Evolutionary conservation across 2,329 filamentous ascomycete species (phyloP).

Genomic region (Colletotrichum sojae): DNA sequence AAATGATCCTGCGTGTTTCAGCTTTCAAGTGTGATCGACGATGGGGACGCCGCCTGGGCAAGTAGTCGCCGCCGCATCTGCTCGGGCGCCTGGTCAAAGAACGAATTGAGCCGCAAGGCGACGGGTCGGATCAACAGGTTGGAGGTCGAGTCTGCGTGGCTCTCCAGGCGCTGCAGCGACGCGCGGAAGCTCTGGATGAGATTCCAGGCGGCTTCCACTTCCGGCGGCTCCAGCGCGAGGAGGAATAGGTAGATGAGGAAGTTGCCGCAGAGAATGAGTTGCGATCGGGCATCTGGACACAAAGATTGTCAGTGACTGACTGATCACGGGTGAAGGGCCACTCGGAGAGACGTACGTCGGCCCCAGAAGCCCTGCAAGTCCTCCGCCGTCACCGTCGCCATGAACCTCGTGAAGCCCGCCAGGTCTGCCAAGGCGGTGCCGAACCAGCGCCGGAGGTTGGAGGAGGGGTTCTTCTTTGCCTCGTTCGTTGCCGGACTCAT

Average conservation of each 20-base stretch:
- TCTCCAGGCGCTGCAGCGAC: slow-evolving; percentile 52
- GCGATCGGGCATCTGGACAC: slow-evolving; percentile 53
- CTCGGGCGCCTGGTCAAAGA: slow-evolving; percentile 53
- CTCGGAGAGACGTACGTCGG: slow-evolving; percentile 52
- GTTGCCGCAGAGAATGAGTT: slow-evolving; percentile 62
- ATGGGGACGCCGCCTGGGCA: background rate
- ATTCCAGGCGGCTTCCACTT: slow-evolving; percentile 54
- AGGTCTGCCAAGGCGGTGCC: slow-evolving; percentile 52
- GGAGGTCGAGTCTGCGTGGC: slow-evolving; percentile 49
- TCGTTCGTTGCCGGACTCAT: slow-evolving; percentile 61
- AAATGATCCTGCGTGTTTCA: no score
- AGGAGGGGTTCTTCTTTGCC: slow-evolving; percentile 54
- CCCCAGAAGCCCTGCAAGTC: slow-evolving; percentile 61
- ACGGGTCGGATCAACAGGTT: slow-evolving; percentile 53
- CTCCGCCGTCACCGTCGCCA: slow-evolving; percentile 51
- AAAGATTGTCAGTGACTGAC: background rate
- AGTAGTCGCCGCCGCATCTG: background rate
- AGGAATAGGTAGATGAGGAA: slow-evolving; percentile 65
- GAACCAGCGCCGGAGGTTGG: slow-evolving; percentile 54
- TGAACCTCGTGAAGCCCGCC: slow-evolving; percentile 55
- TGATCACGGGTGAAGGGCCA: accelerated
- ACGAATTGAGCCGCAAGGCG: slow-evolving; percentile 55
- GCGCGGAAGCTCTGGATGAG: slow-evolving; percentile 55
- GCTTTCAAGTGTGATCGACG: no score
- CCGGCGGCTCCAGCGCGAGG: slow-evolving; percentile 53